A percentile compares a stretch with the other conserved stretches of the same genome.
phyloP scores from a whole-genome alignment of 2,329 filamentous ascomycete genomes.

The Fusarium nisikadoi region DNA sequence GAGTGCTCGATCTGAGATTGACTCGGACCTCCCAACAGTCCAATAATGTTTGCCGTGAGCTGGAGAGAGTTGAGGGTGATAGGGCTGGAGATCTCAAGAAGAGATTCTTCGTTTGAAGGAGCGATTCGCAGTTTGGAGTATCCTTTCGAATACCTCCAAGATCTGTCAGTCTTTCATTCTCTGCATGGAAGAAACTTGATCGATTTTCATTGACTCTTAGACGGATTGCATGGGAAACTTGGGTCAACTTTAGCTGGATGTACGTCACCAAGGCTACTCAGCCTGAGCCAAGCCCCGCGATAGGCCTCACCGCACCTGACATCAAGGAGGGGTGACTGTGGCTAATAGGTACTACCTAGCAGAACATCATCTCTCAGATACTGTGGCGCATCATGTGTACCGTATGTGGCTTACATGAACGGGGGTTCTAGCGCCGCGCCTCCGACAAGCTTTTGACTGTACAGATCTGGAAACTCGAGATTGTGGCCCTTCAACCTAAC shows the following conservation, averaged over 20 bases:
- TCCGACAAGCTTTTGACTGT: conserved; percentile 1
- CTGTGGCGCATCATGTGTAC: background rate
- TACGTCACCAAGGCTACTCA: conserved; percentile 37
- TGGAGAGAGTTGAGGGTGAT: conserved; percentile 17
- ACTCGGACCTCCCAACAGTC: conserved; percentile 10
- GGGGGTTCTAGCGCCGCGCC: background rate
- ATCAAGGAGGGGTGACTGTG: conserved; percentile 19
- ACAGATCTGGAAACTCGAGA: conserved; percentile 10
- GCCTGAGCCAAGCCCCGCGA: conserved; percentile 34
- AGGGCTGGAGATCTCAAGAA: background rate
- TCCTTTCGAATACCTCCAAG: conserved; percentile 9
- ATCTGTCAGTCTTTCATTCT: conserved; percentile 21
- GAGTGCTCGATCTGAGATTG: conserved; percentile 12
- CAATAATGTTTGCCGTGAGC: conserved; percentile 13
- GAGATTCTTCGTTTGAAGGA: background rate
- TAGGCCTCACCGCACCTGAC: conserved; percentile 21
- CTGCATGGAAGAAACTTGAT: conserved; percentile 1
- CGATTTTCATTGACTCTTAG: background rate
- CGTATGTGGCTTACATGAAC: background rate
- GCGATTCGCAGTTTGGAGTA: background rate
- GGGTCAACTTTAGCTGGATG: conserved; percentile 5
- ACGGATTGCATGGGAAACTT: conserved; percentile 17
- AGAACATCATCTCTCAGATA: background rate
- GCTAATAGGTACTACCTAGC: background rate
- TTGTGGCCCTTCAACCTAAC: conserved; percentile 7